These are phyloP conservation scores for Arabis hirsuta DNA, from an alignment of 345 rosid genomes.

Conservation along the genomic window DNA sequence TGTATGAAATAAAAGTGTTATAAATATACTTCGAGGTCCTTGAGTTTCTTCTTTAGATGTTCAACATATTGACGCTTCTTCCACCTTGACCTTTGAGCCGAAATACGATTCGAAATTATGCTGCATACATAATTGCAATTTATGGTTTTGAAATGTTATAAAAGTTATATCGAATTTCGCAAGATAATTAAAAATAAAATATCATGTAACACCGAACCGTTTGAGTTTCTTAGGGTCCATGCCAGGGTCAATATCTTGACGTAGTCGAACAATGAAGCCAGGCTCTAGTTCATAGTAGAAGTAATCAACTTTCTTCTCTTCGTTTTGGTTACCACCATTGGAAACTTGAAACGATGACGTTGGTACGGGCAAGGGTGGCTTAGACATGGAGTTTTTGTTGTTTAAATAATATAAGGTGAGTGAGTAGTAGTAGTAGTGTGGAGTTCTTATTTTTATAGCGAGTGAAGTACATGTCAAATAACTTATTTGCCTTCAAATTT, in stretches of 20 bases:
- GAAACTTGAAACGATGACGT: no score
- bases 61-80: constrained; percentile 32
- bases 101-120: constrained; percentile 32
- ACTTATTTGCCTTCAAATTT: no score
- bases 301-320: no score
- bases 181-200: neutral
- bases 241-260: constrained; percentile 20
- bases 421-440: no score
- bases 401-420: no score
- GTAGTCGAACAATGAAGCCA: neutral
- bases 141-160: neutral
- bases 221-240: constrained; percentile 34
- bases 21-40: constrained; percentile 29
- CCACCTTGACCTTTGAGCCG: constrained; percentile 35
- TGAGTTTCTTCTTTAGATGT: neutral
- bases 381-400: no score
- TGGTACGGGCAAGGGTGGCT: no score
- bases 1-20: neutral
- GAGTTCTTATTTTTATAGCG: no score
- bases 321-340: no score
- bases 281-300: no score
- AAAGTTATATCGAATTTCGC: neutral
- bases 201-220: constrained; percentile 30
- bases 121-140: neutral
- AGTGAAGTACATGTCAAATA: no score